Base-by-base conservation (phyloP, 1,284 basidiomycete genomes). In the Gymnopus androsaceus region DNA sequence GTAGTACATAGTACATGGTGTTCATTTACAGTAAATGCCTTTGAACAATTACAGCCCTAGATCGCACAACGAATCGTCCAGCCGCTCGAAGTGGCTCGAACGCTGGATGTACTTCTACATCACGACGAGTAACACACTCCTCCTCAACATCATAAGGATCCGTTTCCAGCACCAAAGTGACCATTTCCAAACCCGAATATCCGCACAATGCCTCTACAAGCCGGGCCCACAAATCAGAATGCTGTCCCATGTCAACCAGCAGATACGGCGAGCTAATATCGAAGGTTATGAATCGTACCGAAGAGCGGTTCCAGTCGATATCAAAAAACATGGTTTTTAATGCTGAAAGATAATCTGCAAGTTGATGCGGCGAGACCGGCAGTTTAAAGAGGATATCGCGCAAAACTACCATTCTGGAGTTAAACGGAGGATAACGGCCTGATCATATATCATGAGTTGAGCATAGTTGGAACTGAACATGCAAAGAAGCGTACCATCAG, bases 171-270 rank as follows among this genome's bases (percentile, higher is more conserved):
- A 38, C n/a, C n/a, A 50, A 11, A 8, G 34, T 50, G 4, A 50
- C 36, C 15, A 19, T 38, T 27, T 50, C 36, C 6, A 50, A 17
- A 38, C 38, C 15, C 8, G 48, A 25, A 28, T 23, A 36, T 38
- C 36, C 25, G 12, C 48, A 17, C n/a, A 50, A 40, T 21, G 25
- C 19, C 23, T 27, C 34, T 37, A 36, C 33, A 25, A 50, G 48
- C 21, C 25, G 25, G n/a, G 48, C 34, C 48, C 48, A 50, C 8
- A 38, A 25, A 17, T 50, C 48, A n/a, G 34, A 37, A 40, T 50
- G 48, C 14, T 50, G 33, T 50, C 48, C 48, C 8, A 50, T 19
- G 12, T 50, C 48, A n/a, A 38, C 7, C 34, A 50, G 28, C 5
- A 21, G n/a, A 27, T 50, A 50, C 11, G 48, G 25, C 6, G 48